Conservation (phyloP, 805 yeast genomes). For the Lachancea kluyveri region DNA sequence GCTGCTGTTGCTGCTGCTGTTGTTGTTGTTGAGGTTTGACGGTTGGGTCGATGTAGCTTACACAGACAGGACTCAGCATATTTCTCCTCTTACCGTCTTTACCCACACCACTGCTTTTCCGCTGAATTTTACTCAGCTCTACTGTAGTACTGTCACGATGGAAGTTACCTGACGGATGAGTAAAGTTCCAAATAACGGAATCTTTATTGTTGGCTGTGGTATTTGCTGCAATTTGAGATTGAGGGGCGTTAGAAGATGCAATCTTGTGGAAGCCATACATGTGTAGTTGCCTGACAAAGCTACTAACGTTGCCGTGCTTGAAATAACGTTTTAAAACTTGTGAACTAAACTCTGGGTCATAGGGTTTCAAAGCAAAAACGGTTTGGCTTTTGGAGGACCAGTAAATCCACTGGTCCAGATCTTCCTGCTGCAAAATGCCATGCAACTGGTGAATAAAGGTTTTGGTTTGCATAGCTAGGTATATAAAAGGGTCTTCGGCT, state of each 20-base stretch:
- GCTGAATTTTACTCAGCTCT: slow-evolving; percentile 24
- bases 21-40: too few relatives aligned
- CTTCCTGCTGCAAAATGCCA: slow-evolving; percentile 21
- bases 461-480: slow-evolving; percentile 16
- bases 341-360: slow-evolving; percentile 21
- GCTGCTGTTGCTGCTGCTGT: too few relatives aligned
- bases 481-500: too few relatives aligned
- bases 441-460: slow-evolving; percentile 28
- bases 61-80: slow-evolving; percentile 24
- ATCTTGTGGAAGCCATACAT: slow-evolving; percentile 70
- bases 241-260: not conserved
- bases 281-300: slow-evolving; percentile 89
- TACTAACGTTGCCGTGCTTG: slow-evolving; percentile 90
- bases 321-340: slow-evolving; percentile 57
- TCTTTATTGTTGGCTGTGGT: slow-evolving; percentile 9
- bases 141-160: slow-evolving; percentile 17
- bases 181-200: slow-evolving; percentile 24
- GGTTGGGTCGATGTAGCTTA: slow-evolving; percentile 21
- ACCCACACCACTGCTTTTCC: slow-evolving; percentile 27
- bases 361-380: slow-evolving; percentile 24
- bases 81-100: slow-evolving; percentile 29
- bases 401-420: slow-evolving; percentile 20
- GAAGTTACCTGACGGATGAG: slow-evolving; percentile 27
- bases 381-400: slow-evolving; percentile 18
- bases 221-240: not conserved